A percentile compares a stretch with the other conserved stretches of the same genome.
Conservation (phyloP, 2,329 filamentous ascomycete species). For the Eutypa lata region DNA sequence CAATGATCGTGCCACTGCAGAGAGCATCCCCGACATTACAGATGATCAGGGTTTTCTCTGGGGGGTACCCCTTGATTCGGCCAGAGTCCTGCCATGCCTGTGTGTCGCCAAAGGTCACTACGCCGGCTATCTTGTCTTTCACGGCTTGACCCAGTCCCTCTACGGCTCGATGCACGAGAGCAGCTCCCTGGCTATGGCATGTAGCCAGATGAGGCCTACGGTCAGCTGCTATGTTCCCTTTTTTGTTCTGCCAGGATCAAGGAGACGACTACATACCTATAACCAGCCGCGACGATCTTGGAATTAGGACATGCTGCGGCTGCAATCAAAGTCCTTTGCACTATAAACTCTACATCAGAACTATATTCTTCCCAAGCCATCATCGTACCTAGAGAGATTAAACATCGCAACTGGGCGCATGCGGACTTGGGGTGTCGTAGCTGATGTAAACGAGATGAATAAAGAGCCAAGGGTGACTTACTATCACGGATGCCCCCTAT, state of each 20-base stretch:
- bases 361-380: neutral
- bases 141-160: slow-evolving; percentile 22
- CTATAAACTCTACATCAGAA: neutral
- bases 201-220: neutral
- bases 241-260: neutral
- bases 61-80: slow-evolving; percentile 32
- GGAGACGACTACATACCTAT: slow-evolving; percentile 17
- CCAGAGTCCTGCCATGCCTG: slow-evolving; percentile 33
- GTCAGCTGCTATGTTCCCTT: neutral
- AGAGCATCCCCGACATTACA: slow-evolving; percentile 38
- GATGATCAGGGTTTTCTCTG: slow-evolving; percentile 36
- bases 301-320: slow-evolving; percentile 22
- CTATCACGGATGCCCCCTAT: slow-evolving; percentile 15
- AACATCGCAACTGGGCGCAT: too few relatives aligned
- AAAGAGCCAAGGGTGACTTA: neutral
- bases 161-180: slow-evolving; percentile 36
- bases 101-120: slow-evolving; percentile 36
- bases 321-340: slow-evolving; percentile 22
- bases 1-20: slow-evolving; percentile 32
- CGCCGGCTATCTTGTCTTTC: slow-evolving; percentile 30
- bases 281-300: slow-evolving; percentile 24
- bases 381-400: too few relatives aligned
- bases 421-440: too few relatives aligned
- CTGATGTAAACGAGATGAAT: neutral
- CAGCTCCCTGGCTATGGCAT: slow-evolving; percentile 31